Percentiles rank a stretch among this genome's conserved stretches.
phyloP scores from a whole-genome alignment of 176 grass and related monocot genomes.

The Carex scoparia region DNA sequence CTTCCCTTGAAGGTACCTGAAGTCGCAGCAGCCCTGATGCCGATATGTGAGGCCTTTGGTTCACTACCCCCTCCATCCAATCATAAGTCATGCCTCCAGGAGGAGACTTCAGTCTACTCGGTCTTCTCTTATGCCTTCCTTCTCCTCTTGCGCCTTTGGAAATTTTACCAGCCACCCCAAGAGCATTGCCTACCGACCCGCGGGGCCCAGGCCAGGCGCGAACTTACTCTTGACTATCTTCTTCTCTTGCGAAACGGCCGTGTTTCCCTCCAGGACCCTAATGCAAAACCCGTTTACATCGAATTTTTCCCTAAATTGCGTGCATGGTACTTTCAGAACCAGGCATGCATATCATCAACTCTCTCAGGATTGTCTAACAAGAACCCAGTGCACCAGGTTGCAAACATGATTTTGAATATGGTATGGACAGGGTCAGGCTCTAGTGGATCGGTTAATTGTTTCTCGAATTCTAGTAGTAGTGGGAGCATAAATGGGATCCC shows the following conservation, averaged over 20 bases:
- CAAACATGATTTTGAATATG: conserved; percentile 96
- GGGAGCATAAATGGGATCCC: conserved; percentile 47
- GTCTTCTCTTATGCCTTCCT: conserved; percentile 98
- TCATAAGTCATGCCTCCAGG: conserved; percentile 52
- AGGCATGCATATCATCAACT: conserved; percentile 94
- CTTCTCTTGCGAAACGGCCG: conserved; percentile 67
- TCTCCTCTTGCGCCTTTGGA: conserved; percentile 89
- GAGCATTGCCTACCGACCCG: conserved; percentile 63
- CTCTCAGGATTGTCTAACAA: conserved; percentile 79
- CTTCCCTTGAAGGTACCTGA: conserved; percentile 66
- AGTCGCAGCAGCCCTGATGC: conserved; percentile 84
- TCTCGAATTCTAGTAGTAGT: conserved; percentile 67
- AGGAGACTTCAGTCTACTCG: conserved; percentile 69
- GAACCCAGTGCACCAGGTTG: conserved; percentile 87
- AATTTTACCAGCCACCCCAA: conserved; percentile 88
- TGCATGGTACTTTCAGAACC: conserved; percentile 93
- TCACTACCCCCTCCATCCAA: conserved; percentile 69
- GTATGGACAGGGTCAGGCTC: conserved; percentile 66
- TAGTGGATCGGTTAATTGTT: conserved; percentile 44
- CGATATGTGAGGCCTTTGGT: conserved; percentile 92
- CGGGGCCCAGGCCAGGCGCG: conserved; percentile 49
- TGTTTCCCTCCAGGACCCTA: conserved; percentile 54
- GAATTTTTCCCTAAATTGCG: conserved; percentile 89
- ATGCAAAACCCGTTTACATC: conserved; percentile 67
- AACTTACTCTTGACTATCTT: conserved; percentile 90